Evolutionary conservation across 2,329 filamentous ascomycete genomes (phyloP), one percentile per base, ranked within the genome.

Genomic region (Blastomyces silverae): DNA sequence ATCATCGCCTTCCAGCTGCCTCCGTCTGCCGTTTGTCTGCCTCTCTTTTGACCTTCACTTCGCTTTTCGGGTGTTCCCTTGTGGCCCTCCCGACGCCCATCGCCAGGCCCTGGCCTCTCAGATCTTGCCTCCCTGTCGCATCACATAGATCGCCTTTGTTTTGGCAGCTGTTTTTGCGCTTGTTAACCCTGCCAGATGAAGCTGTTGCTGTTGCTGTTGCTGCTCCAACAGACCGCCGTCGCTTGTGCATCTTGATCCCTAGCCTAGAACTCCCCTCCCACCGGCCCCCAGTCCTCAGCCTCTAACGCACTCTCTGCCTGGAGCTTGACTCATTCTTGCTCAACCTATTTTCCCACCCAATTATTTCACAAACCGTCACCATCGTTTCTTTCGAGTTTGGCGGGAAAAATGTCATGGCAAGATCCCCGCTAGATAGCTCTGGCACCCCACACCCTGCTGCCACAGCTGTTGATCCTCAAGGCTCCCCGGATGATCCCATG

Each of bases 361-460:
- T 10, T n/a, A n/a, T 37, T 37, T 10, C 53, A 37, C 17, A n/a
- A 6, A 17, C 22, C 42, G 42, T 48, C 39, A 13, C 58, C 34
- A 7, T 42, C 25, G 58, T n/a, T 48, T 22, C 25, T 3, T 42
- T 66, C 58, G 52, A 63, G 46, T 61, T 61, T 63, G 58, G 39
- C 55, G 44, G 64, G 66, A 74, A 72, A 79, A 76, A 79, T 79
- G 77, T 75, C 73, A 79, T 79, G 77, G 77, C 73, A 74, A 74
- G 70, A 76, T 71, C 76, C 76, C 77, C 77, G 75, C 77, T 78
- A 79, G 76, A 78, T 69, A 77, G 73, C 75, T 77, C 74, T 74
- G 73, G 73, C 76, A 73, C 75, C 73, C 74, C 75, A 71, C 60
- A 61, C 44, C 75, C 75, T 72, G 71, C 70, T 71, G 68, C 73